Percentiles rank a stretch among this genome's conserved stretches.
phyloP scores from a whole-genome alignment of 495 filamentous ascomycete genomes.

The Trichoderma gamsii region DNA sequence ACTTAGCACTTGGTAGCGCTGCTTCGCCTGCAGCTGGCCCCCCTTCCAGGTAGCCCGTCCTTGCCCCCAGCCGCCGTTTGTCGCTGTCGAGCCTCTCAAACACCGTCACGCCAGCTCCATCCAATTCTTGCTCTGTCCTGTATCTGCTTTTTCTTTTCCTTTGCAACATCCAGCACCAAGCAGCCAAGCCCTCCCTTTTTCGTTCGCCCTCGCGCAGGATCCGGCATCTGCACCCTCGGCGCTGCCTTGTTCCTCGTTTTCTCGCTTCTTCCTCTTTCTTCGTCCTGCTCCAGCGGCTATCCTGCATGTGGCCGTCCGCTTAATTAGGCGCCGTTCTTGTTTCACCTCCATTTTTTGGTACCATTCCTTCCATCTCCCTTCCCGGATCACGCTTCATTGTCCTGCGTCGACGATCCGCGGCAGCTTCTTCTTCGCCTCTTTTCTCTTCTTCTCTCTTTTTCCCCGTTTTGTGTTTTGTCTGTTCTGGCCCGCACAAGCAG shows the following conservation, averaged over 20 bases:
- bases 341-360: slow-evolving; percentile 25
- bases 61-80: slow-evolving; percentile 4
- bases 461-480: neutral
- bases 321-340: slow-evolving; percentile 20
- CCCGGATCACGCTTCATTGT: slow-evolving; percentile 15
- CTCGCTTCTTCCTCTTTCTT: slow-evolving; percentile 11
- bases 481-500: slow-evolving; percentile 2
- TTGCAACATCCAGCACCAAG: slow-evolving; percentile 11
- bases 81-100: slow-evolving; percentile 12
- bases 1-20: slow-evolving; percentile 8
- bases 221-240: slow-evolving; percentile 15
- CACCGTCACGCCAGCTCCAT: slow-evolving; percentile 9
- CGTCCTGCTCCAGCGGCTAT: slow-evolving; percentile 12
- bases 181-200: slow-evolving; percentile 7
- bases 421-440: slow-evolving; percentile 12
- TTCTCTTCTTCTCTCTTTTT: neutral
- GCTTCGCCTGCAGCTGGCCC: slow-evolving; percentile 5
- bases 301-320: slow-evolving; percentile 27
- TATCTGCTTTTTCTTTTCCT: neutral
- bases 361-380: slow-evolving; percentile 23
- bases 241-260: slow-evolving; percentile 18
- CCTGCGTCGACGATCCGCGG: neutral
- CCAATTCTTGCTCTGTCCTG: neutral
- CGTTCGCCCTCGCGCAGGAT: slow-evolving; percentile 11
- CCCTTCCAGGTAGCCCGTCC: neutral